Conservation (phyloP, 192 early-diverging fungal genomes). For the Podila epigama region DNA sequence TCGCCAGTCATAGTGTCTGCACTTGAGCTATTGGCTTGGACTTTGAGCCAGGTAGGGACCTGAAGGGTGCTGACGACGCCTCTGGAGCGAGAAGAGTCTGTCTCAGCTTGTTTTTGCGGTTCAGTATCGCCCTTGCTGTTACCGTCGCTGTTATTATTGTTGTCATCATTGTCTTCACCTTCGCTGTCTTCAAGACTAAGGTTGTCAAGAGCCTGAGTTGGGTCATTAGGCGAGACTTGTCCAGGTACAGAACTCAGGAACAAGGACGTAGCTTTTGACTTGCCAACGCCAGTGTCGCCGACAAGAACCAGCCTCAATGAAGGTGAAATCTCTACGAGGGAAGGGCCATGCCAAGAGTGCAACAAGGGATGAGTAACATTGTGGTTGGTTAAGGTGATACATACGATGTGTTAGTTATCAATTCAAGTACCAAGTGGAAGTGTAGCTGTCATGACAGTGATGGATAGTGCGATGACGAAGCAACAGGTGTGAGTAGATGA, state of each 20-base stretch:
- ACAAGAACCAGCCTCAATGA: constrained; percentile 40
- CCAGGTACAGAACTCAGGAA: constrained; percentile 35
- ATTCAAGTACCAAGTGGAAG: constrained; percentile 36
- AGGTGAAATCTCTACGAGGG: constrained; percentile 33
- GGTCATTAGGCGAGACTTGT: constrained; percentile 8
- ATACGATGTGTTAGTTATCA: not conserved
- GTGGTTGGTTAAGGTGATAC: not conserved
- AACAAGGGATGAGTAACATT: not conserved
- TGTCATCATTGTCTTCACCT: not conserved
- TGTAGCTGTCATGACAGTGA: constrained; percentile 25
- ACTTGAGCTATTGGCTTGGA: not conserved
- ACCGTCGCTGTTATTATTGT: not conserved
- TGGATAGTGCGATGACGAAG: too few species aligned
- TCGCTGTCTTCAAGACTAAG: constrained; percentile 14
- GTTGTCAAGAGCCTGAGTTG: constrained; percentile 6
- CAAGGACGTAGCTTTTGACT: constrained; percentile 26
- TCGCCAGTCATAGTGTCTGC: not conserved
- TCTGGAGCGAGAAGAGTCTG: constrained; percentile 7
- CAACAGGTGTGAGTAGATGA: not conserved
- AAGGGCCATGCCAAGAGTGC: not conserved
- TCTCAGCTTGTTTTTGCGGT: not conserved
- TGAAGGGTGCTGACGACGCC: constrained; percentile 36
- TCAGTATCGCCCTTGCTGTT: not conserved
- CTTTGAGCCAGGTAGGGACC: constrained; percentile 34
- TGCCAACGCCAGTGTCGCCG: constrained; percentile 47